Conservation (phyloP, 1,284 basidiomycete genomes). For the Jaminaea rosea region DNA sequence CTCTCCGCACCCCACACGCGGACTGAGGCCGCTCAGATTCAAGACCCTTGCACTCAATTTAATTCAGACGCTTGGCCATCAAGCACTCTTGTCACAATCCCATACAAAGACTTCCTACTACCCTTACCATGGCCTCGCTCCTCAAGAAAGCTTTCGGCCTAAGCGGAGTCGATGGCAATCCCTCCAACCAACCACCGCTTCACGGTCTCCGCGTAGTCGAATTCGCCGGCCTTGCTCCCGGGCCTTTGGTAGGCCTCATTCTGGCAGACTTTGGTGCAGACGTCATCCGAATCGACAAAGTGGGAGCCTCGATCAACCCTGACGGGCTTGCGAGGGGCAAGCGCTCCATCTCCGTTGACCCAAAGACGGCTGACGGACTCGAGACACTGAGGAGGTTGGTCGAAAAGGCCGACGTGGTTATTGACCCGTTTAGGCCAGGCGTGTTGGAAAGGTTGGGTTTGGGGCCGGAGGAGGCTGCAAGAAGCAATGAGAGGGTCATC, state of each 20-base stretch:
- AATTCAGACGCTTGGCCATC: no score
- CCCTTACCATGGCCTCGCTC: no score
- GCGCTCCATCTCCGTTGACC: conserved; percentile 62
- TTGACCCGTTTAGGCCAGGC: conserved; percentile 74
- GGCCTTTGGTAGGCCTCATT: conserved; percentile 65
- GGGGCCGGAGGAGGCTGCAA: conserved; percentile 57
- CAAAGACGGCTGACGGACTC: conserved; percentile 59
- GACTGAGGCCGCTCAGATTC: no score
- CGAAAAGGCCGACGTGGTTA: conserved; percentile 63
- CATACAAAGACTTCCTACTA: no score
- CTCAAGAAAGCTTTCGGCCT: no score
- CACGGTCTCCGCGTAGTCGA: conserved; percentile 41
- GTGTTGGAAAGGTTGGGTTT: conserved; percentile 69
- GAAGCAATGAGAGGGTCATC: conserved; percentile 31
- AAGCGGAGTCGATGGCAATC: no score
- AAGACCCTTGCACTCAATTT: no score
- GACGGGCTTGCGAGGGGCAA: conserved; percentile 60
- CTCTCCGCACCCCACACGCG: no score
- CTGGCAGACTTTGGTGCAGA: conserved; percentile 72
- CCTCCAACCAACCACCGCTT: no score
- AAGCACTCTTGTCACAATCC: no score
- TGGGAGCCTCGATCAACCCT: conserved; percentile 38
- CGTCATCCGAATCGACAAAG: conserved; percentile 66
- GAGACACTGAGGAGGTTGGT: conserved; percentile 58
- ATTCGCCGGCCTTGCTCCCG: conserved; percentile 77